Percentiles rank a stretch among this genome's conserved stretches.
Evolutionary conservation across 441 rosid genomes (phyloP).

Genomic region (Isatis lusitanica): DNA sequence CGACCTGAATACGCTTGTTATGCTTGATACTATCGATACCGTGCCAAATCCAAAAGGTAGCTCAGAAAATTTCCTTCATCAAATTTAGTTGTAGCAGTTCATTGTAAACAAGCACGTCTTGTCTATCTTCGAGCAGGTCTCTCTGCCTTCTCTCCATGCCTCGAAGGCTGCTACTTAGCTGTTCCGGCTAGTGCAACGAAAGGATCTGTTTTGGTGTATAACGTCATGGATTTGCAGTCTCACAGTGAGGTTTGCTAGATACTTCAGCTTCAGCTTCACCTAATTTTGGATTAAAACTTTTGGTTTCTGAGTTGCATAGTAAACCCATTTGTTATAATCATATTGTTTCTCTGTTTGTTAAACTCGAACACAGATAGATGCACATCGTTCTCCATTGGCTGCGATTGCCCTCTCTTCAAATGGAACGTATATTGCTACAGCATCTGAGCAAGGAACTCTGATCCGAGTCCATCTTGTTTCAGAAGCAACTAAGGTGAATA

Average conservation of each 20-base stretch:
- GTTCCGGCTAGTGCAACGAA: constrained; percentile 79
- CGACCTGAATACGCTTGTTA: constrained; percentile 65
- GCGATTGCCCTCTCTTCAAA: constrained; percentile 72
- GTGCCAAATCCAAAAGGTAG: constrained; percentile 81
- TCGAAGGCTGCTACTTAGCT: constrained; percentile 88
- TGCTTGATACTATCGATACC: constrained; percentile 79
- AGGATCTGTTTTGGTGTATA: constrained; percentile 87
- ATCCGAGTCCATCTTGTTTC: constrained; percentile 79
- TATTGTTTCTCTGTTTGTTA: not conserved
- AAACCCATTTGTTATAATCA: not conserved
- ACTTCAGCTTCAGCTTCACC: constrained; percentile 6
- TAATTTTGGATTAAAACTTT: not conserved
- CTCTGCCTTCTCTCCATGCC: constrained; percentile 80
- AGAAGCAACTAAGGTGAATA: constrained; percentile 80
- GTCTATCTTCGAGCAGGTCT: constrained; percentile 51
- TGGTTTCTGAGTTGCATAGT: not conserved
- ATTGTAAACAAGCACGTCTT: not conserved
- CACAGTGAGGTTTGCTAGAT: constrained; percentile 71
- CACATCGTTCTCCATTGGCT: constrained; percentile 82
- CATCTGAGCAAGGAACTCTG: constrained; percentile 88
- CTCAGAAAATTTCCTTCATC: not conserved
- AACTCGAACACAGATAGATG: constrained; percentile 66
- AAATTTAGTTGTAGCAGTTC: not conserved
- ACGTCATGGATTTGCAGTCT: constrained; percentile 72
- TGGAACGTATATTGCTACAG: constrained; percentile 85